A percentile compares a stretch with the other conserved stretches of the same genome.
phyloP scores from a whole-genome alignment of 2,329 filamentous ascomycete species.

The Aureobasidium sp. region DNA sequence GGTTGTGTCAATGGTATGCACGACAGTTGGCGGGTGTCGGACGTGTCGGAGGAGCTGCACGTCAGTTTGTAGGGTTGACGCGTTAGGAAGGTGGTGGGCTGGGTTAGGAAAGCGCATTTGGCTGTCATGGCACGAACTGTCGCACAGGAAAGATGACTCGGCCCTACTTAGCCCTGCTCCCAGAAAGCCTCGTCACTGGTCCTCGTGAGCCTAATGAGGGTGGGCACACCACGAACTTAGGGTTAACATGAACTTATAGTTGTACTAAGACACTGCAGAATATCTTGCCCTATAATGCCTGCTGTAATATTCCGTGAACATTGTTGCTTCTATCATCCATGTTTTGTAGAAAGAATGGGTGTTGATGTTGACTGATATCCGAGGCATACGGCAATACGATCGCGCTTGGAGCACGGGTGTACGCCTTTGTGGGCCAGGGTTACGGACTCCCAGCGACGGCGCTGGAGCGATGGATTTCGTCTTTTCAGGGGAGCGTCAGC shows the following conservation, averaged over 20 bases:
- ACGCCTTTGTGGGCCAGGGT: neutral
- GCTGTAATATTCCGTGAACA: neutral
- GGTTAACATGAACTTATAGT: neutral
- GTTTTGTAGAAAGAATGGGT: neutral
- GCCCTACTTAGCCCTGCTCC: neutral
- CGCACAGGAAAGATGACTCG: neutral
- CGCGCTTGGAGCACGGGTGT: neutral
- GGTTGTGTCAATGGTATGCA: neutral
- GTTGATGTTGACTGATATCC: neutral
- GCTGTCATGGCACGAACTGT: neutral
- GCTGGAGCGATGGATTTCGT: neutral
- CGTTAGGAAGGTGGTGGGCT: neutral
- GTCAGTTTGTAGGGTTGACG: neutral
- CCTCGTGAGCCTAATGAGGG: neutral
- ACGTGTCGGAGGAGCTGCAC: neutral
- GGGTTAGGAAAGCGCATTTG: neutral
- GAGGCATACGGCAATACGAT: neutral
- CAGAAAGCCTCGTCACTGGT: too few species aligned
- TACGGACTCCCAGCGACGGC: neutral
- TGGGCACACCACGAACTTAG: neutral
- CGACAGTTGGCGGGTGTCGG: neutral
- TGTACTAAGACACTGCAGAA: neutral
- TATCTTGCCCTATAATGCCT: neutral
- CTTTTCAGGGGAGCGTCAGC: neutral
- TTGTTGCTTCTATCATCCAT: neutral